Evolutionary conservation across 1,284 basidiomycete species (phyloP).

Genomic region (Trametes hirsuta): DNA sequence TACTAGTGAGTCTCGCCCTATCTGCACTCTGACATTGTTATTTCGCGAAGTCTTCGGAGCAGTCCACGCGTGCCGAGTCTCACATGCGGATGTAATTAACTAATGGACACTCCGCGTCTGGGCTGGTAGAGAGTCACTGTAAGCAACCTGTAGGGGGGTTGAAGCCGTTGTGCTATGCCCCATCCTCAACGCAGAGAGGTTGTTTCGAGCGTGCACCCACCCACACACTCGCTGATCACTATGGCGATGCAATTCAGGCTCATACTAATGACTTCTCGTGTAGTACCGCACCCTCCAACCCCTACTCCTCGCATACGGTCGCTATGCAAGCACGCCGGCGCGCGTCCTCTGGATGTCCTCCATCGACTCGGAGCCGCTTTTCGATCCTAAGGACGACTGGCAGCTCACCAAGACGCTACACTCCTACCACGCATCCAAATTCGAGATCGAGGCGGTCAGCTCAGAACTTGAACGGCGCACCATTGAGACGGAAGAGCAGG

Average conservation of each 20-base stretch:
- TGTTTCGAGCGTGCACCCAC: background rate
- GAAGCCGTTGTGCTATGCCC: too few relatives aligned
- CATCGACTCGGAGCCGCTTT: constrained; percentile 62
- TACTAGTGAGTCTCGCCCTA: constrained; percentile 58
- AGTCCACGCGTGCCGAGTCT: too few relatives aligned
- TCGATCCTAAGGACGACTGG: constrained; percentile 75
- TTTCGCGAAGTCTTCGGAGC: too few relatives aligned
- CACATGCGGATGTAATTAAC: too few relatives aligned
- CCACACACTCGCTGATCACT: background rate
- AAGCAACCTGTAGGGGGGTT: too few relatives aligned
- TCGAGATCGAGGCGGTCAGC: constrained; percentile 77
- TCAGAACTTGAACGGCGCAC: constrained; percentile 57
- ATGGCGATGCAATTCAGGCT: background rate
- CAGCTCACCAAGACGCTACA: constrained; percentile 65
- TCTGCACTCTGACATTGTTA: background rate
- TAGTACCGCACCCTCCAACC: constrained; percentile 65
- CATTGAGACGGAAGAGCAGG: constrained; percentile 24
- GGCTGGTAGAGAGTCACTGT: too few relatives aligned
- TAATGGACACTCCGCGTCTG: too few relatives aligned
- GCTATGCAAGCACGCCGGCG: constrained; percentile 35
- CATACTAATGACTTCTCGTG: background rate
- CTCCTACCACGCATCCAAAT: constrained; percentile 80
- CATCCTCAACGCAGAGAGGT: too few relatives aligned
- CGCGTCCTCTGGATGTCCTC: constrained; percentile 86
- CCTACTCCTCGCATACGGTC: constrained; percentile 46